Conservation (phyloP, 805 yeast genomes). For the Candida ortonii region DNA sequence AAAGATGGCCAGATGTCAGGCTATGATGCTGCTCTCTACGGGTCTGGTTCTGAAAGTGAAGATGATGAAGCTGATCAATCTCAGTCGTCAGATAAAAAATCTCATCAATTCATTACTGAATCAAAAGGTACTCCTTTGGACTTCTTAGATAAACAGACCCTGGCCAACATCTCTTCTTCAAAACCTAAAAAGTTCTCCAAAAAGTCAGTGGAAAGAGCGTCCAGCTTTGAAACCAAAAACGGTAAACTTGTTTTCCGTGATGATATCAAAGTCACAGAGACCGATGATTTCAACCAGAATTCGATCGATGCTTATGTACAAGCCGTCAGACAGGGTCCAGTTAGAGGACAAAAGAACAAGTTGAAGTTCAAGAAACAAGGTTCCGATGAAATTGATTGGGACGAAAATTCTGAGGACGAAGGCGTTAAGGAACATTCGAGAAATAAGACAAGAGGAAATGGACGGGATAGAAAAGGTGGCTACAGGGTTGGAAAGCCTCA, state of each 20-base stretch:
- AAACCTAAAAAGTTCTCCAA: conserved; percentile 64
- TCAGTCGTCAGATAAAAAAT: conserved; percentile 22
- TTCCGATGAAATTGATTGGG: conserved; percentile 53
- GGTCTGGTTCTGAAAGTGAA: conserved; percentile 59
- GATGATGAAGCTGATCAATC: conserved; percentile 39
- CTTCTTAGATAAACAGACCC: conserved; percentile 77
- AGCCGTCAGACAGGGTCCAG: conserved; percentile 90
- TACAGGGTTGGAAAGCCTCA: conserved; percentile 32
- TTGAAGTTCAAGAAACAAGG: conserved; percentile 65
- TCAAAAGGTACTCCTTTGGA: conserved; percentile 76
- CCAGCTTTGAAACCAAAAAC: conserved; percentile 49
- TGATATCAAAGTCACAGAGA: conserved; percentile 48
- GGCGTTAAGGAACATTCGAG: conserved; percentile 9
- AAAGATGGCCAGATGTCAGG: conserved; percentile 65
- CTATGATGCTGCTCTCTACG: conserved; percentile 88
- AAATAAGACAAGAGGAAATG: conserved; percentile 22
- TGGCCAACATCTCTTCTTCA: conserved; percentile 86
- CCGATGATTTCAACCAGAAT: conserved; percentile 39
- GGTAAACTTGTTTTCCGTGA: conserved; percentile 72
- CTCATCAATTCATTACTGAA: conserved; percentile 72
- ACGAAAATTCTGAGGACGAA: conserved; percentile 33
- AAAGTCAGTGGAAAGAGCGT: conserved; percentile 37
- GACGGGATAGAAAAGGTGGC: conserved; percentile 20
- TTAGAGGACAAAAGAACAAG: conserved; percentile 89
- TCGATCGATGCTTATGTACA: conserved; percentile 92